These are phyloP conservation scores for Backusella circina DNA, from an alignment of 192 early-diverging fungal genomes.

Conservation along the genomic window DNA sequence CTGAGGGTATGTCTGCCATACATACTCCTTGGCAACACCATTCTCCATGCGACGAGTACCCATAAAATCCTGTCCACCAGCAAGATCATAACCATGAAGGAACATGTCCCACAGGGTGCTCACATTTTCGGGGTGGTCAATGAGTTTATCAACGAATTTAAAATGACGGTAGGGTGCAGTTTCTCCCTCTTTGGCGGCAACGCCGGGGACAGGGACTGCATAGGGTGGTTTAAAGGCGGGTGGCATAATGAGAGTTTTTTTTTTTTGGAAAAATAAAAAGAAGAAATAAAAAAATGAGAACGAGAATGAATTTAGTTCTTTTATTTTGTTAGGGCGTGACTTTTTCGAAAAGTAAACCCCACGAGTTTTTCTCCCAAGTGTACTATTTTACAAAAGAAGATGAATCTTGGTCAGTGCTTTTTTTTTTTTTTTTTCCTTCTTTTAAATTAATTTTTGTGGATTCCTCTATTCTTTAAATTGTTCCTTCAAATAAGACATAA, in stretches of 20 bases:
- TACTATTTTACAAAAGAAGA: too few species aligned
- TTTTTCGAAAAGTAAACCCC: too few species aligned
- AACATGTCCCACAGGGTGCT: slow-evolving; percentile 76
- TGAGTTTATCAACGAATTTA: slow-evolving; percentile 45
- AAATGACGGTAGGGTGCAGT: slow-evolving; percentile 49
- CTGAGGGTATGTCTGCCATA: slow-evolving; percentile 61
- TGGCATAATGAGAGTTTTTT: background rate
- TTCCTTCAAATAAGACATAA: too few species aligned
- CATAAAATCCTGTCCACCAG: slow-evolving; percentile 40
- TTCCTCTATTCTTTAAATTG: too few species aligned
- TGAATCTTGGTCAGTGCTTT: background rate
- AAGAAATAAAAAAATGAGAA: background rate
- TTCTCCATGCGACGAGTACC: slow-evolving; percentile 60
- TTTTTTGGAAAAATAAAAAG: background rate
- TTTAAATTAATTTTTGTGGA: background rate
- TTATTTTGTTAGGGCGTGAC: background rate
- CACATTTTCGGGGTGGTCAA: slow-evolving; percentile 44
- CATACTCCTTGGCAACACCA: slow-evolving; percentile 62
- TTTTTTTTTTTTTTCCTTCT: background rate
- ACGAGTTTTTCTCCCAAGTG: background rate
- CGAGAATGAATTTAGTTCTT: background rate
- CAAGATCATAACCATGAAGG: slow-evolving; percentile 55
- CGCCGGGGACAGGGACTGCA: slow-evolving; percentile 15
- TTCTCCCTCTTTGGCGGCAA: slow-evolving; percentile 43
- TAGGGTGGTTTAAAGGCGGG: slow-evolving; percentile 12